Conservation (phyloP, 139 green algal genomes). For the Micractinium conductrix region DNA sequence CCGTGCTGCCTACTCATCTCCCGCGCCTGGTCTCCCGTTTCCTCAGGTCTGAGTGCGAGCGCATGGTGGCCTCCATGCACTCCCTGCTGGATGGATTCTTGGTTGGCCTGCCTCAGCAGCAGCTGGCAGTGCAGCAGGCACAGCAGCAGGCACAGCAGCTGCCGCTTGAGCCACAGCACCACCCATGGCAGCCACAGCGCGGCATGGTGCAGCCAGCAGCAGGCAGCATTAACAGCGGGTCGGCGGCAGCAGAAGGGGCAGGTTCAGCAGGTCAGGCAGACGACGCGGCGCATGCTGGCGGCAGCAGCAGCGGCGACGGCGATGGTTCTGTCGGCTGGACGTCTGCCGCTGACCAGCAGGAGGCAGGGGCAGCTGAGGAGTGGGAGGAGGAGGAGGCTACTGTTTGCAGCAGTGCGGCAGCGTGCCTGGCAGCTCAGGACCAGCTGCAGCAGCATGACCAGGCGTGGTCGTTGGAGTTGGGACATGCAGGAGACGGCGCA, state of each 20-base stretch:
- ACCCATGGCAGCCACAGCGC: neutral
- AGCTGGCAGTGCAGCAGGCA: neutral
- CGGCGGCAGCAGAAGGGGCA: neutral
- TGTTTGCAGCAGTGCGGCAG: neutral
- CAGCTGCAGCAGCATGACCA: constrained; percentile 1
- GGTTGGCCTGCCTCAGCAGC: neutral
- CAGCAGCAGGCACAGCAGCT: neutral
- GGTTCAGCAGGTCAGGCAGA: too few relatives aligned
- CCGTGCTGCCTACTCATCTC: neutral
- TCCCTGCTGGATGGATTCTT: neutral
- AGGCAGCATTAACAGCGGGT: neutral
- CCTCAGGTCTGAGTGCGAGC: constrained; percentile 16
- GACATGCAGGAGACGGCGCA: too few relatives aligned
- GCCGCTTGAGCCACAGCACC: neutral
- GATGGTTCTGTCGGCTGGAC: neutral
- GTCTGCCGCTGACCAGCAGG: neutral
- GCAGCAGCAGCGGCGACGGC: neutral
- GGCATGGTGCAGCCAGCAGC: neutral
- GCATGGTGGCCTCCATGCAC: constrained; percentile 9
- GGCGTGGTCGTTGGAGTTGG: too few relatives aligned
- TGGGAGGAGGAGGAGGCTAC: neutral
- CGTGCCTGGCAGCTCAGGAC: neutral
- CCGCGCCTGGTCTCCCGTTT: neutral
- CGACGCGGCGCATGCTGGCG: too few relatives aligned
- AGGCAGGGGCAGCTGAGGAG: neutral